Evolutionary conservation across 331 rosid species (phyloP), one percentile per base, ranked within the genome.

Genomic region (Quercus tomentella): DNA sequence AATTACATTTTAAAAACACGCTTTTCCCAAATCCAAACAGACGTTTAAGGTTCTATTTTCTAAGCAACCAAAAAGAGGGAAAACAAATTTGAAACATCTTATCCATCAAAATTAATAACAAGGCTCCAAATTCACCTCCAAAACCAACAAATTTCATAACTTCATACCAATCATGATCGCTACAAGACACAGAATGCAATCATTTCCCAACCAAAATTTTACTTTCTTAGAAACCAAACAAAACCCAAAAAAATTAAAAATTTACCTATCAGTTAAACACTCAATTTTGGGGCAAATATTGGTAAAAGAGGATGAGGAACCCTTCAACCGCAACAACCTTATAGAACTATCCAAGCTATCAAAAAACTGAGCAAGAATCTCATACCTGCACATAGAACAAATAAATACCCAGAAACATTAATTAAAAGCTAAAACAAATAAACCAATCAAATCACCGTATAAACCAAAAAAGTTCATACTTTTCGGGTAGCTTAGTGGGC

Each of bases 211-310:
- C 20, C 14, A 41, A 63, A 7, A 22, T 6, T 7, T 4, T 41
- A 51, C n/a, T 49, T 65, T 28, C 69, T 63, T 33, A 21, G 16
- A 10, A 75, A 2, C 30, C 33, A 69, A 43, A n/a, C 4, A n/a
- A 25, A 15, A 45, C 6, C 2, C 45, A 37, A 37, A 8, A 75
- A 62, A 12, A 33, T 21, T 41, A 9, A 30, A 21, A 21, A 49
- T 25, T 85, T 49, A 95, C 98, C 99, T 89, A 73, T 90, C 97
- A 23, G 93, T 84, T 31, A 91, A 88, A 55, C 73, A 76, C 82
- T 93, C 91, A 25, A 95, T 77, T 43, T 79, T 76, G 6, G 76
- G 86, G 84, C 81, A 70, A 22, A 95, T 77, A 51, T 85, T 84
- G 1, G 84, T 43, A 61, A 95, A 95, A 14, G 83, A 83, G 0